These are phyloP conservation scores for Sarcodon aspratus DNA, from an alignment of 768 basidiomycete genomes.

Conservation along the genomic window DNA sequence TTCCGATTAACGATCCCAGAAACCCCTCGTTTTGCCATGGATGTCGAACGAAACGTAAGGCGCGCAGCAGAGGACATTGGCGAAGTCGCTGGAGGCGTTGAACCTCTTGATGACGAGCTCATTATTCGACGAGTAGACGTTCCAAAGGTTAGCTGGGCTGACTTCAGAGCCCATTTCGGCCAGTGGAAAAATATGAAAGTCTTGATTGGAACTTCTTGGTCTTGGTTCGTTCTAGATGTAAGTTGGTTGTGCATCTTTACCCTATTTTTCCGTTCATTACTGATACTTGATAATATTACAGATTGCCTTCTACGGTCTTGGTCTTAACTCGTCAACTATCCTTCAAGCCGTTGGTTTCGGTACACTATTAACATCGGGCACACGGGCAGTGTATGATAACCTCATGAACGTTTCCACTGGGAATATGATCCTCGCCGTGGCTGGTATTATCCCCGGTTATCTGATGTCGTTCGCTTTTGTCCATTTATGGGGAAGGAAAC, in stretches of 20 bases:
- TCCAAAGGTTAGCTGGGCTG: conserved; percentile 27
- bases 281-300: conserved; percentile 11
- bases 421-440: conserved; percentile 65
- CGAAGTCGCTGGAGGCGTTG: conserved; percentile 28
- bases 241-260: no score
- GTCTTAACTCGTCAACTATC: conserved; percentile 73
- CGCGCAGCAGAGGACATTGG: conserved; percentile 32
- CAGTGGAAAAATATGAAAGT: conserved; percentile 74
- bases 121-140: conserved; percentile 37
- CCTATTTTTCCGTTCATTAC: no score
- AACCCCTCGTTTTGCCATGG: conserved; percentile 37
- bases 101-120: conserved; percentile 41
- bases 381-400: conserved; percentile 37
- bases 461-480: conserved; percentile 54
- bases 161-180: conserved; percentile 57
- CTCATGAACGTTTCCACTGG: conserved; percentile 60
- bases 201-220: conserved; percentile 72
- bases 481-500: conserved; percentile 73
- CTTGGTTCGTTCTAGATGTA: conserved; percentile 60
- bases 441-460: conserved; percentile 79
- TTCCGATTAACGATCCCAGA: conserved; percentile 37
- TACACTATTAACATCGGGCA: conserved; percentile 16
- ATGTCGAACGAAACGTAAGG: conserved; percentile 35
- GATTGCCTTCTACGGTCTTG: conserved; percentile 85
- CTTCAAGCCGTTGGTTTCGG: conserved; percentile 70